Base-by-base conservation (phyloP, 306 rosid species). In the Notholithocarpus densiflorus region DNA sequence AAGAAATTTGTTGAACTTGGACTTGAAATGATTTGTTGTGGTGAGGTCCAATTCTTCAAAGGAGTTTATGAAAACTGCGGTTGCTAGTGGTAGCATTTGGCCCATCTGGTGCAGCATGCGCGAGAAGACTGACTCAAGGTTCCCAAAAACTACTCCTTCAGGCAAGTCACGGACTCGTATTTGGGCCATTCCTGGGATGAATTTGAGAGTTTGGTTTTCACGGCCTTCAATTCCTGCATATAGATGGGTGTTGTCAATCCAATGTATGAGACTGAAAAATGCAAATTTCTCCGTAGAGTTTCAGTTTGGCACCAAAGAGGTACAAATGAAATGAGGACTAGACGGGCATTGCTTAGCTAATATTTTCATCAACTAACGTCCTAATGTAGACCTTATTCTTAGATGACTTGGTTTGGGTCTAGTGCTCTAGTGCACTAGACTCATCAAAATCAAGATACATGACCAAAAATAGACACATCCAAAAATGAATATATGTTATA, bases 71-170 rank as follows among this genome's bases (percentile, higher is more conserved):
- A 81, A 79, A 19, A 82, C 81, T 27, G 83, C 81, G 1, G 72
- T 72, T 13, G 88, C 88, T 5, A n/a, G 75, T 18, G 83, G 79
- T 13, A 85, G 81, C 79, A 37, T n/a, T 2, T 9, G 68, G 13
- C 83, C 83, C 88, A 78, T 81, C 24, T 75, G 81, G 56, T 62
- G 85, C 2, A 81, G 80, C 81, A 78, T 85, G 17, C 64, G 40
- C 0, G 86, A 69, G 53, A 85, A 82, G 17, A 75, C n/a, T 0
- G 86, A 82, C 6, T 85, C 69, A 75, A 82, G 31, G 74, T 84
- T 77, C 15, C 80, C 86, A 34, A 64, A 73, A 6, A 85, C 26
- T 29, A 85, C 55, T 20, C 86, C 88, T 53, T 78, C 81, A 0
- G 73, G 83, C 68, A 85, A 65, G 56, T 85, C 88, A 17, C 64